Evolutionary conservation across 306 rosid species (phyloP).

Genomic region (Vicia villosa): DNA sequence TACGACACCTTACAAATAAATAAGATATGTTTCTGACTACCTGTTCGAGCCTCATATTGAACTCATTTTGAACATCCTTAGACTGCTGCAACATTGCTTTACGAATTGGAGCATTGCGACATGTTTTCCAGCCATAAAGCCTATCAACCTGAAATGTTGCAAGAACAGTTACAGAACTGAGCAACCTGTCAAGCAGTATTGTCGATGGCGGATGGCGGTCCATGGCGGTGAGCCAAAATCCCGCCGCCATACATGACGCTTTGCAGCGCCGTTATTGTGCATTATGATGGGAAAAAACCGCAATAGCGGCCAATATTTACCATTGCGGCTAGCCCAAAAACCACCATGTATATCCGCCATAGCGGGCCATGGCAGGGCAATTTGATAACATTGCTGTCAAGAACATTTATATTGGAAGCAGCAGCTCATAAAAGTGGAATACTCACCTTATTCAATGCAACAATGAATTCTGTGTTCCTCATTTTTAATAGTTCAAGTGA

Average conservation of each 20-base stretch:
- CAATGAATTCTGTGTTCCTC: constrained; percentile 94
- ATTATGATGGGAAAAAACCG: too few species aligned
- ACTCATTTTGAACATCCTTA: constrained; percentile 86
- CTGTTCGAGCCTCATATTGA: constrained; percentile 78
- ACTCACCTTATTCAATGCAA: constrained; percentile 88
- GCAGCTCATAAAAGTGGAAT: constrained; percentile 3
- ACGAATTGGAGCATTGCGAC: constrained; percentile 76
- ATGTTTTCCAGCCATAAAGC: constrained; percentile 87
- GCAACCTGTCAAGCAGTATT: too few species aligned
- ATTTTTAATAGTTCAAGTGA: constrained; percentile 86
- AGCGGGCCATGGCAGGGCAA: too few species aligned
- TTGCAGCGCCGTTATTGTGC: too few species aligned
- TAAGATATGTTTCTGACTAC: constrained; percentile 40
- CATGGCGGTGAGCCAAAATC: too few species aligned
- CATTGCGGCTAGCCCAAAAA: too few species aligned
- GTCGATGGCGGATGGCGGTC: too few species aligned
- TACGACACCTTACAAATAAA: background rate
- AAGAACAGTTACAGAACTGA: constrained; percentile 26
- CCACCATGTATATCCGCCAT: too few species aligned
- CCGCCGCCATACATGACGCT: too few species aligned
- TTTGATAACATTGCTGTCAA: too few species aligned
- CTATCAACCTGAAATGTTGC: constrained; percentile 72
- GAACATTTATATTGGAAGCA: background rate
- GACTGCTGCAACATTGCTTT: constrained; percentile 83
- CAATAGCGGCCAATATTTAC: too few species aligned